phyloP scores from a whole-genome alignment of 257 asterid genomes.

The Cruciata laevipes region DNA sequence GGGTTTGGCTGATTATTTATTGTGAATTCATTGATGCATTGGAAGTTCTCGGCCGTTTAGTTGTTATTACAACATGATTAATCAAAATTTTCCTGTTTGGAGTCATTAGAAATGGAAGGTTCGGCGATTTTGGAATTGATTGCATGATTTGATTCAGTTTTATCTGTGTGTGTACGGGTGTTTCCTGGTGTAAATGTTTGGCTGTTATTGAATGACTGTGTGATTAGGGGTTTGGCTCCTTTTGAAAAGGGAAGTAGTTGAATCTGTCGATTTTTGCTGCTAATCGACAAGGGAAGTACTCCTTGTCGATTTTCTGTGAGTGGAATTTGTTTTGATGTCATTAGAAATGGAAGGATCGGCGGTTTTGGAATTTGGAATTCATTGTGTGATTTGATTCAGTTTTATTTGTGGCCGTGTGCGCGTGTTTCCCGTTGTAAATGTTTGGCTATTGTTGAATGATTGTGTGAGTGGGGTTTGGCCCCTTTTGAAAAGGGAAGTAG shows the following conservation, averaged over 20 bases:
- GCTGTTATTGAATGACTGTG: neutral
- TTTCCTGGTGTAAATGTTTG: neutral
- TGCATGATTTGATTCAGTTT: no score
- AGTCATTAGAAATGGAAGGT: neutral
- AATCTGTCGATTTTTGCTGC: neutral
- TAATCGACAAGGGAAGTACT: no score
- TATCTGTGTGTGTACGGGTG: no score
- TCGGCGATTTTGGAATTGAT: no score
- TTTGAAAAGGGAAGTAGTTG: neutral
- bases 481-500: neutral
- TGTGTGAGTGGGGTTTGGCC: neutral
- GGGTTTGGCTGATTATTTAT: neutral
- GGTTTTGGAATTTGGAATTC: slow-evolving; percentile 3
- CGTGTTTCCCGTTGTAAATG: neutral
- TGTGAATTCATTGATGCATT: no score
- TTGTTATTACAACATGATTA: no score
- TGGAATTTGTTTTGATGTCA: no score
- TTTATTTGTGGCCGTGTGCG: no score
- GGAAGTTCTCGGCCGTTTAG: no score
- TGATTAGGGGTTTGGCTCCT: neutral
- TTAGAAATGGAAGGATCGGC: no score
- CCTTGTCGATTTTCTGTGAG: no score
- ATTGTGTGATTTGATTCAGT: neutral
- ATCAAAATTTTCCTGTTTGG: neutral
- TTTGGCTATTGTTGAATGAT: neutral